Base-by-base conservation (phyloP, 768 basidiomycete genomes). In the Hygrophoropsis aurantiaca region DNA sequence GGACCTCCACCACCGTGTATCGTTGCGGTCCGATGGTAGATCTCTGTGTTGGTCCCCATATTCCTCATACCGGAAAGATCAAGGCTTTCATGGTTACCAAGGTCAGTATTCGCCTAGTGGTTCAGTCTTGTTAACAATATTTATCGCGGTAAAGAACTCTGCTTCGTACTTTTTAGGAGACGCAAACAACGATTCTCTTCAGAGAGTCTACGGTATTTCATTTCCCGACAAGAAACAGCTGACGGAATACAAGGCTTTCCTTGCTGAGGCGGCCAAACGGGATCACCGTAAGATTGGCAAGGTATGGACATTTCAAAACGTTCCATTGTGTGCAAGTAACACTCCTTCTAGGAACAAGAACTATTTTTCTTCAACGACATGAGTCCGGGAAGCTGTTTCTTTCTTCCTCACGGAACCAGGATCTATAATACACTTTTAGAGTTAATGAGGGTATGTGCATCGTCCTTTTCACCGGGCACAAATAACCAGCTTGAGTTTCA, bases 11-110 rank as follows among this genome's bases (percentile, higher is more conserved):
- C 36, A 99, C 97, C 9, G 94, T 99, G 15, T 99, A 98, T 72
- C 90, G 95, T 42, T 98, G 97, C 64, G 97, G 97, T 26, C 94
- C 97, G 33, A 93, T 99, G 87, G 84, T 99, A 46, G 97, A 99
- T 69, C 78, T 99, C 30, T 99, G 97, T 61, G 77, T 94, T 30
- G 97, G 97, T 25, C 97, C 97, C 19, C 97, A 99, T 67, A 91
- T 99, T 49, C 95, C 97, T 11, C 92, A 98, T 69, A 97, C 97
- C 3, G 94, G 94, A 36, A 89, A 85, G 61, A 97, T 99, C 74
- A 99, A 98, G 77, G 86, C 95, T 0, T 82, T 98, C 65, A 92
- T 95, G 81, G 78, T 99, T 58, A 94, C 93, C 51, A 99, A 99
- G 75, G 93, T 90, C 43, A 7, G 57, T 50, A 16, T 23, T n/a